phyloP scores from a whole-genome alignment of 768 basidiomycete species.

The Lactarius vividus region DNA sequence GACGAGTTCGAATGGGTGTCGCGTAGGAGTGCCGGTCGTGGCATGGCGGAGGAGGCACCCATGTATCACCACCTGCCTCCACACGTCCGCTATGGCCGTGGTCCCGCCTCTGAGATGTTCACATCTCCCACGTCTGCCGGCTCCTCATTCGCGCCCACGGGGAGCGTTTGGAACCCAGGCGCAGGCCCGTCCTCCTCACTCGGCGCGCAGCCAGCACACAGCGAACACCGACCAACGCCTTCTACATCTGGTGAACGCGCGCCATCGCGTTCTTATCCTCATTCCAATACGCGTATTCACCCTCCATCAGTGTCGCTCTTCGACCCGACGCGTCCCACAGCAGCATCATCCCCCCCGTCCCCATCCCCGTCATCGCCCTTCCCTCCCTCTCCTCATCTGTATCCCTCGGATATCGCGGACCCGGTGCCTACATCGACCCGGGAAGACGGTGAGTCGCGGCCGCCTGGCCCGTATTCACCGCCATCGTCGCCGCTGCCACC shows the following conservation, averaged over 20 bases:
- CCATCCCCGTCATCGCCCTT: neutral
- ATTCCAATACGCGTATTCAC: conserved; percentile 15
- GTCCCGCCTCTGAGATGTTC: conserved; percentile 57
- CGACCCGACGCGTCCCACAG: neutral
- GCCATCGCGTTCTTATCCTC: conserved; percentile 39
- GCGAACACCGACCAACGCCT: conserved; percentile 35
- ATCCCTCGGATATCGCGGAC: conserved; percentile 13
- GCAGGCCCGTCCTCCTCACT: conserved; percentile 20
- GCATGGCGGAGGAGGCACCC: conserved; percentile 48
- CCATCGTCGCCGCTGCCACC: conserved; percentile 13
- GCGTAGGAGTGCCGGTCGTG: conserved; percentile 54
- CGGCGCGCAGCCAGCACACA: neutral
- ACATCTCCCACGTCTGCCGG: conserved; percentile 50
- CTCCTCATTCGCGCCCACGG: neutral
- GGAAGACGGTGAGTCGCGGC: neutral
- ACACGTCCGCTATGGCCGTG: conserved; percentile 64
- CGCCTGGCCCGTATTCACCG: too few relatives aligned
- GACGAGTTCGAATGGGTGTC: conserved; percentile 85
- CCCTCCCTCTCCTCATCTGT: conserved; percentile 8
- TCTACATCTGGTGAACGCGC: conserved; percentile 39
- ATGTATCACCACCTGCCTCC: conserved; percentile 72
- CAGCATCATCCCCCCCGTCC: neutral
- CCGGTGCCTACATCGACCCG: conserved; percentile 10
- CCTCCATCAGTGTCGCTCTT: neutral
- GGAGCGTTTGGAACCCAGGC: neutral